These are phyloP conservation scores for Ceratocystis albifundus DNA, from an alignment of 2,329 filamentous ascomycete genomes.

Conservation along the genomic window DNA sequence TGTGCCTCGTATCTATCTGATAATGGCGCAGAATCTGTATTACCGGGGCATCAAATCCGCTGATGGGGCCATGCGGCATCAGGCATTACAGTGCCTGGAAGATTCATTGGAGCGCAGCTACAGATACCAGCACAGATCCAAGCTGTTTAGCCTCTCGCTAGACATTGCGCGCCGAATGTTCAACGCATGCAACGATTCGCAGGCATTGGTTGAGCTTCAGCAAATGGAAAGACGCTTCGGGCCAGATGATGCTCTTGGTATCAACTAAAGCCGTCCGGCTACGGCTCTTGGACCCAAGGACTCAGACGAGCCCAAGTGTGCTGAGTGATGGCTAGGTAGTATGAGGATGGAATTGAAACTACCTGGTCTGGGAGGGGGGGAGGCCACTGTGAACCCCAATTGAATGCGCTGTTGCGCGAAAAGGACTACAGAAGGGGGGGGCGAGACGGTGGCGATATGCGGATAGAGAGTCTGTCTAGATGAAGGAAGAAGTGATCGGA, in stretches of 20 bases:
- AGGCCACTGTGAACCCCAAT: no score
- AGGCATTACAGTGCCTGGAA: background rate
- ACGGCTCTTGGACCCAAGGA: background rate
- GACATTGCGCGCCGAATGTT: conserved; percentile 2
- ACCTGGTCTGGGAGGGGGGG: no score
- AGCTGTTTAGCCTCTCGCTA: background rate
- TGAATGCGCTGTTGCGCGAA: no score
- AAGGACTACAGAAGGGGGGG: no score
- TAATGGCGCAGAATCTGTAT: conserved; percentile 8
- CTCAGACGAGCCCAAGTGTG: no score
- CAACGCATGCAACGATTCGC: background rate
- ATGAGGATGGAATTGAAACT: no score
- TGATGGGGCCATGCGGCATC: background rate
- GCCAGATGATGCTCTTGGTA: background rate
- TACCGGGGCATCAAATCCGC: conserved; percentile 1
- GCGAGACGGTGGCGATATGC: no score
- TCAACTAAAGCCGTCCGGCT: background rate
- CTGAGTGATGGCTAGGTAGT: no score
- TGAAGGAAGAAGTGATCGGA: background rate
- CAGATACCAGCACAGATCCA: background rate
- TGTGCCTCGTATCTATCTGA: background rate
- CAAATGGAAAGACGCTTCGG: background rate
- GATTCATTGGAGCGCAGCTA: background rate
- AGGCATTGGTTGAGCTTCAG: background rate
- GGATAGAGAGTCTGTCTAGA: no score